phyloP scores from a whole-genome alignment of 2,329 filamentous ascomycete genomes.

The Curvularia sp. region DNA sequence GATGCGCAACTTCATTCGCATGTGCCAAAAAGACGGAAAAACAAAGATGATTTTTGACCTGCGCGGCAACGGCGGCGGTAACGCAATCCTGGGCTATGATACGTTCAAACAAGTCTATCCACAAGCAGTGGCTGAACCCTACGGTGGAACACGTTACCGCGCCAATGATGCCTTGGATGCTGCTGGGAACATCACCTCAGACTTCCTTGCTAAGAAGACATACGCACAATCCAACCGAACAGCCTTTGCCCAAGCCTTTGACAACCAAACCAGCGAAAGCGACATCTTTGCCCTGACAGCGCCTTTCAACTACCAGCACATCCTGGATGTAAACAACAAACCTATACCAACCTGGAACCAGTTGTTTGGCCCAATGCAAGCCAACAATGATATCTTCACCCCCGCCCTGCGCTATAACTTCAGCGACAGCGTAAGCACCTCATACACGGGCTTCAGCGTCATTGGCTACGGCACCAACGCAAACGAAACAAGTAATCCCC shows the following conservation, averaged over 20 bases:
- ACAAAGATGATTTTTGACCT: constrained; percentile 71
- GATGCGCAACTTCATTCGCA: constrained; percentile 57
- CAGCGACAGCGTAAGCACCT: constrained; percentile 40
- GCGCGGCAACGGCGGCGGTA: constrained; percentile 66
- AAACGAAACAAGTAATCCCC: constrained; percentile 40
- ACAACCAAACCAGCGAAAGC: constrained; percentile 24
- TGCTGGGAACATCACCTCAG: constrained; percentile 43
- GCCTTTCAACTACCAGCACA: constrained; percentile 45
- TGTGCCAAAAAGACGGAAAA: constrained; percentile 58
- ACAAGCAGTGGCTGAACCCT: constrained; percentile 48
- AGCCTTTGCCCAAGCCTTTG: constrained; percentile 38
- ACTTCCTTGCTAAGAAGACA: constrained; percentile 41
- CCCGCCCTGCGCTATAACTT: constrained; percentile 49
- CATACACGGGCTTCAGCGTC: constrained; percentile 40
- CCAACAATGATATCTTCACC: constrained; percentile 48
- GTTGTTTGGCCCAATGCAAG: constrained; percentile 47
- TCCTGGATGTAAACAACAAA: constrained; percentile 41
- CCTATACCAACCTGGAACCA: constrained; percentile 45
- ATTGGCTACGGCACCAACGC: constrained; percentile 43
- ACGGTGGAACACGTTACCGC: constrained; percentile 57
- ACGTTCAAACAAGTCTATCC: constrained; percentile 65
- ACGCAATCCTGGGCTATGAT: constrained; percentile 51
- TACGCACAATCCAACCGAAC: constrained; percentile 40
- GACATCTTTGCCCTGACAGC: constrained; percentile 38
- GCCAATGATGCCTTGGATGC: constrained; percentile 52